Base-by-base conservation (phyloP, 1,284 basidiomycete species). In the Kwoniella shivajii region DNA sequence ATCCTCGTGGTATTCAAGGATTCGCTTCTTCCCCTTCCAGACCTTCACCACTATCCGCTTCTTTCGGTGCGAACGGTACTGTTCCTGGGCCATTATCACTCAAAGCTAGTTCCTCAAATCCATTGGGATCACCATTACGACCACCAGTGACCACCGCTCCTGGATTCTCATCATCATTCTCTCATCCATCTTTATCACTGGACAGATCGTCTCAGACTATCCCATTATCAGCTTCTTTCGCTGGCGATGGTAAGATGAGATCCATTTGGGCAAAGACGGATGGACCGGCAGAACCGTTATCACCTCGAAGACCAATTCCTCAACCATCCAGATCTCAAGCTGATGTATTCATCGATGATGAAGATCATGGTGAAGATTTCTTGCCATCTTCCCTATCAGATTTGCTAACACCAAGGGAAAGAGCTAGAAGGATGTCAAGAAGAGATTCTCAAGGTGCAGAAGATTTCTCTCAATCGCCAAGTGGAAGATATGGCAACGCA, bases 311-410 rank as follows among this genome's bases (percentile, higher is more conserved):
- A 38, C 64, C 63, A 6, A 61, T 68, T 16, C 49, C 59, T 4
- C 49, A 50, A 18, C 54, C 50, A 16, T 49, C 54, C 18, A 56
- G 38, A 13, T 58, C 51, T 9, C 44, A 56, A 14, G 63, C 63
- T 33, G 54, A 45, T 14, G 64, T 68, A 6, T 67, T 72, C 43
- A 54, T 60, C 39, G 65, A 71, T 41, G 73, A 69, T 48, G 74
- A 75, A 42, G 89, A 87, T 42, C 88, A 91, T 64, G 76, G 90
- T 50, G 92, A 96, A 69, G 91, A 92, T 56, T 88, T 94, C 71
- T 74, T 95, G 27, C 92, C 92, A 0, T 87, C 88, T 51, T 90
- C 87, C 7, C 78, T 95, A 47, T 89, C 85, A n/a, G 91, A 94
- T 60, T 80, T 95, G 16, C 80, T 95, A 42, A 94, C 90, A 0